These are phyloP conservation scores for Ceratobasidium sp. DNA, from an alignment of 1,284 basidiomycete genomes.

Conservation along the genomic window DNA sequence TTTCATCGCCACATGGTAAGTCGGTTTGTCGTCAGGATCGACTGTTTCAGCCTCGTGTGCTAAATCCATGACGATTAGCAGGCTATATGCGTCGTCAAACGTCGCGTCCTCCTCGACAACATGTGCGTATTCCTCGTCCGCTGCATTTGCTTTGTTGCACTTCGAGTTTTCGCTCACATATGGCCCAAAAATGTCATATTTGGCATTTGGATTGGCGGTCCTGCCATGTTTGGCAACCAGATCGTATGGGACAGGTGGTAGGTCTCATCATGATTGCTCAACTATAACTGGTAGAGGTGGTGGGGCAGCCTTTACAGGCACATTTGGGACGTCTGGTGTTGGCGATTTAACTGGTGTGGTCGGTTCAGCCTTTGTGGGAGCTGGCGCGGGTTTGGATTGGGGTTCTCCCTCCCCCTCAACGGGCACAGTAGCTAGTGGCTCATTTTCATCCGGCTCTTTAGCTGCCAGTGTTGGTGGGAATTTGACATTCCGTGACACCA, in stretches of 20 bases:
- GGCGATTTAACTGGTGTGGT: neutral
- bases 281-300: neutral
- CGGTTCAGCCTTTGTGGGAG: conserved; percentile 13
- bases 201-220: conserved; percentile 6
- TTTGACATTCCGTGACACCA: conserved; percentile 17
- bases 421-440: neutral
- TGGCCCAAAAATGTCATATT: conserved; percentile 10
- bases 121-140: conserved; percentile 2
- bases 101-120: neutral
- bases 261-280: neutral
- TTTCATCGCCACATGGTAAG: conserved; percentile 17
- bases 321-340: neutral
- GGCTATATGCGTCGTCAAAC: conserved; percentile 26
- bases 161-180: neutral
- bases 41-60: neutral
- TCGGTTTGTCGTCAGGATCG: neutral
- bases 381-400: neutral
- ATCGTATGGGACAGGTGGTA: conserved; percentile 4
- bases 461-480: conserved; percentile 3
- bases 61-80: conserved; percentile 2
- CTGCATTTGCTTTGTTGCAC: conserved; percentile 10
- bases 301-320: neutral
- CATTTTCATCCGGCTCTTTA: neutral
- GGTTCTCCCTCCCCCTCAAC: conserved; percentile 8
- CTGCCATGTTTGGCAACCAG: conserved; percentile 1